Evolutionary conservation across 2,329 filamentous ascomycete species (phyloP).

Genomic region (Trichoderma sp.): DNA sequence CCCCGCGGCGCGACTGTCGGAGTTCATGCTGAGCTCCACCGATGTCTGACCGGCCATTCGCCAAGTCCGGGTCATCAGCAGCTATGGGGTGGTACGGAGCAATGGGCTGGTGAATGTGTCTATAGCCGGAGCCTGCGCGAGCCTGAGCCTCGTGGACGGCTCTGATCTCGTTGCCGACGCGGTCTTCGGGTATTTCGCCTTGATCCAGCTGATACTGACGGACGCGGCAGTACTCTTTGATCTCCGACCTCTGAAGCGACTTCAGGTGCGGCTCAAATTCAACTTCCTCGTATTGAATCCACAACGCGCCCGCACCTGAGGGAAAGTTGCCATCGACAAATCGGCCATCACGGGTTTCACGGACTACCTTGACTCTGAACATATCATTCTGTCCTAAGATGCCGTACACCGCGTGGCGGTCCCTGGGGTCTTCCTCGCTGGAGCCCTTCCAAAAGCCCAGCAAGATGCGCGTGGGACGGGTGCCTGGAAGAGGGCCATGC

Average conservation of each 20-base stretch:
- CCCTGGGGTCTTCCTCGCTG: conserved; percentile 40
- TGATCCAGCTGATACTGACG: conserved; percentile 56
- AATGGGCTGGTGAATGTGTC: conserved; percentile 22
- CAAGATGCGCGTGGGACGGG: conserved; percentile 55
- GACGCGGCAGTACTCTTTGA: conserved; percentile 63
- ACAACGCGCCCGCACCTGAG: conserved; percentile 55
- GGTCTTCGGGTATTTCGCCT: conserved; percentile 48
- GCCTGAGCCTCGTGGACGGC: conserved; percentile 51
- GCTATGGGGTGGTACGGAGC: conserved; percentile 26
- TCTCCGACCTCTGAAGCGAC: conserved; percentile 49
- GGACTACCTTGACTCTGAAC: conserved; percentile 61
- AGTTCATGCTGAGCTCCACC: conserved; percentile 36
- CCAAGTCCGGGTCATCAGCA: conserved; percentile 20
- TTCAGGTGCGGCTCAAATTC: conserved; percentile 55
- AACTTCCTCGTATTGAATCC: conserved; percentile 62
- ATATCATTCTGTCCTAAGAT: conserved; percentile 61
- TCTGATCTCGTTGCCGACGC: conserved; percentile 47
- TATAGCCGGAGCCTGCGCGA: conserved; percentile 38
- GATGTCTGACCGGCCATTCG: conserved; percentile 21
- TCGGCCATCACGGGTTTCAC: conserved; percentile 58
- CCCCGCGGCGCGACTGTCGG: conserved; percentile 43
- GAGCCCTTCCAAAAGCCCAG: conserved; percentile 60
- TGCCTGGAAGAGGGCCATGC: conserved; percentile 47
- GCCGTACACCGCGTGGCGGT: conserved; percentile 62
- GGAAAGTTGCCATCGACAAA: conserved; percentile 60